Evolutionary conservation across 177 flowering plant genomes (phyloP).

Genomic region (Vitis hybrid): DNA sequence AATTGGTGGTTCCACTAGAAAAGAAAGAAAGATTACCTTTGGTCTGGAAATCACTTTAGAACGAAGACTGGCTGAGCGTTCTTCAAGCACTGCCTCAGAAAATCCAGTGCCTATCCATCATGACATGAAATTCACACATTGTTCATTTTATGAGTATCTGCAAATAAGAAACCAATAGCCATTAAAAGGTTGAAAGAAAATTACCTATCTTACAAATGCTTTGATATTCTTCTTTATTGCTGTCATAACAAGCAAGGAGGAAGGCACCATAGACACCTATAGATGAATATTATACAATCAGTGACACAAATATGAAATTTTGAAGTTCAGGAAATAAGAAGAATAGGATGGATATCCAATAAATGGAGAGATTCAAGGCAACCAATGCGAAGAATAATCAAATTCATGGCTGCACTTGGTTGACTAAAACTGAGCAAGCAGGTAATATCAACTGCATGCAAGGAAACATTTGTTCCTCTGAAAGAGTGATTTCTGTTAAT

Average conservation of each 20-base stretch:
- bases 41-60: conserved; percentile 75
- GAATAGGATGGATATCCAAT: too few relatives aligned
- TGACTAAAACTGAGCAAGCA: too few relatives aligned
- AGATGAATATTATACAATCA: neutral
- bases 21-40: conserved; percentile 45
- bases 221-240: conserved; percentile 81
- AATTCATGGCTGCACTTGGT: too few relatives aligned
- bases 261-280: conserved; percentile 96
- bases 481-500: neutral
- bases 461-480: neutral
- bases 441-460: neutral
- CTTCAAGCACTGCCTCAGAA: conserved; percentile 85
- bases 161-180: neutral
- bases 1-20: neutral
- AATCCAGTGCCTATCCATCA: conserved; percentile 85
- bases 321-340: too few relatives aligned
- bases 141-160: neutral
- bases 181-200: conserved; percentile 11
- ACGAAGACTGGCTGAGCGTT: conserved; percentile 80
- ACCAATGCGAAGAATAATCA: too few relatives aligned
- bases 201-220: conserved; percentile 96
- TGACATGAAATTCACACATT: neutral
- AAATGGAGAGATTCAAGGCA: too few relatives aligned
- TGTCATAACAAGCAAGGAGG: conserved; percentile 95
- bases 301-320: too few relatives aligned